Evolutionary conservation across 2,329 filamentous ascomycete species (phyloP).

Genomic region (Phyllosticta capitalensis): DNA sequence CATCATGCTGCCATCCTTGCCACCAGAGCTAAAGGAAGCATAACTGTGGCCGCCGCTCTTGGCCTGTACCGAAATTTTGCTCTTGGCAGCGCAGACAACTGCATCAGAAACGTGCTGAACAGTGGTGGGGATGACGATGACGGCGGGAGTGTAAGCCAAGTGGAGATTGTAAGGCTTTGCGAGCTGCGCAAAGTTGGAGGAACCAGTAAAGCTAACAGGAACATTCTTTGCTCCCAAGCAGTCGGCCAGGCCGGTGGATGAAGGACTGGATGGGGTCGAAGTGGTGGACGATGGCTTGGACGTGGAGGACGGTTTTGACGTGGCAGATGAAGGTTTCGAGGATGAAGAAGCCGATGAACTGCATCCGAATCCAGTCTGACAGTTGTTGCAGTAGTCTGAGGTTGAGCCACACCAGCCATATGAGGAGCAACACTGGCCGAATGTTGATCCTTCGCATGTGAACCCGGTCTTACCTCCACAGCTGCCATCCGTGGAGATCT

Average conservation of each 20-base stretch:
- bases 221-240: constrained; percentile 27
- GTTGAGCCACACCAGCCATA: constrained; percentile 11
- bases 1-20: constrained; percentile 40
- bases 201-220: constrained; percentile 15
- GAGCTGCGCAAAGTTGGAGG: constrained; percentile 15
- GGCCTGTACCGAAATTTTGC: constrained; percentile 48
- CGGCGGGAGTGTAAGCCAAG: constrained; percentile 37
- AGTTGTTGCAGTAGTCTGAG: constrained; percentile 9
- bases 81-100: constrained; percentile 46
- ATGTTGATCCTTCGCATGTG: constrained; percentile 10
- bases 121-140: constrained; percentile 47
- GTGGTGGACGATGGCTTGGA: not conserved
- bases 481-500: constrained; percentile 4
- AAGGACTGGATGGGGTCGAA: not conserved
- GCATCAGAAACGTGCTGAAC: constrained; percentile 47
- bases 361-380: constrained; percentile 10
- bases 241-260: constrained; percentile 14
- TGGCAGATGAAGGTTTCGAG: not conserved
- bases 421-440: constrained; percentile 9
- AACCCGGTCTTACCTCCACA: constrained; percentile 3
- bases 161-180: constrained; percentile 29
- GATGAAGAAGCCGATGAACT: not conserved
- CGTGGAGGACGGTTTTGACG: not conserved
- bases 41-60: constrained; percentile 58
- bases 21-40: constrained; percentile 41